These are phyloP conservation scores for Ganoderma sinense DNA, from an alignment of 1,284 basidiomycete genomes.

Conservation along the genomic window DNA sequence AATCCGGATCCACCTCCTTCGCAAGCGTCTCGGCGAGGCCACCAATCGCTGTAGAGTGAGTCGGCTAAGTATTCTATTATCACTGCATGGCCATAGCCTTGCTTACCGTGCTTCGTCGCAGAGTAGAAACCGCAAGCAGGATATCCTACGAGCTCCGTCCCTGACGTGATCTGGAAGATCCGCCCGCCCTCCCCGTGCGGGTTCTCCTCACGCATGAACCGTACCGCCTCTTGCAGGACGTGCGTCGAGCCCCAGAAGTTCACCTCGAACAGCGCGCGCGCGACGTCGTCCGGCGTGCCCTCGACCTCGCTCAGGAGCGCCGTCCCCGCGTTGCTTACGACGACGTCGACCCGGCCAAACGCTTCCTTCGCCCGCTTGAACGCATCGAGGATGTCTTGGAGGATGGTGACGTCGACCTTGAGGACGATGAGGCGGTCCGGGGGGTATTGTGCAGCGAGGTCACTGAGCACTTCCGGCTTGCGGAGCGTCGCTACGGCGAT, in stretches of 20 bases:
- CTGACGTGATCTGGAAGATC: constrained; percentile 42
- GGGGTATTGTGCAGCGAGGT: constrained; percentile 32
- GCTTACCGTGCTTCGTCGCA: constrained; percentile 41
- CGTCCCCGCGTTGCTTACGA: constrained; percentile 51
- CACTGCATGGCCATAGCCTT: not conserved
- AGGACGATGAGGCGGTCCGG: constrained; percentile 43
- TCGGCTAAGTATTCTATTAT: no score
- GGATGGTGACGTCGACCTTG: constrained; percentile 48
- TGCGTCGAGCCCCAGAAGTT: constrained; percentile 38
- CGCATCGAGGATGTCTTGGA: constrained; percentile 39
- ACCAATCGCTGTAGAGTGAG: constrained; percentile 33
- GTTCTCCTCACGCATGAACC: constrained; percentile 36
- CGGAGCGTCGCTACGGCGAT: constrained; percentile 43
- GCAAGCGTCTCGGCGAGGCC: constrained; percentile 43
- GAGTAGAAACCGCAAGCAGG: constrained; percentile 43
- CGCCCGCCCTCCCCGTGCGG: constrained; percentile 40
- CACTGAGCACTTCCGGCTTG: constrained; percentile 34
- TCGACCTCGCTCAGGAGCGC: constrained; percentile 40
- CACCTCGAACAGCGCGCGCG: constrained; percentile 33
- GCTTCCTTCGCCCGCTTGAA: constrained; percentile 41
- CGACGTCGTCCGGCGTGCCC: constrained; percentile 31
- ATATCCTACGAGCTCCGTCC: constrained; percentile 33
- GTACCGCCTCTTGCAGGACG: constrained; percentile 32
- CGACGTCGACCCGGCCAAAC: constrained; percentile 51
- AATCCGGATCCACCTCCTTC: constrained; percentile 45